These are phyloP conservation scores for Beauveria rudraprayagi DNA, from an alignment of 2,329 filamentous ascomycete genomes.

Conservation along the genomic window DNA sequence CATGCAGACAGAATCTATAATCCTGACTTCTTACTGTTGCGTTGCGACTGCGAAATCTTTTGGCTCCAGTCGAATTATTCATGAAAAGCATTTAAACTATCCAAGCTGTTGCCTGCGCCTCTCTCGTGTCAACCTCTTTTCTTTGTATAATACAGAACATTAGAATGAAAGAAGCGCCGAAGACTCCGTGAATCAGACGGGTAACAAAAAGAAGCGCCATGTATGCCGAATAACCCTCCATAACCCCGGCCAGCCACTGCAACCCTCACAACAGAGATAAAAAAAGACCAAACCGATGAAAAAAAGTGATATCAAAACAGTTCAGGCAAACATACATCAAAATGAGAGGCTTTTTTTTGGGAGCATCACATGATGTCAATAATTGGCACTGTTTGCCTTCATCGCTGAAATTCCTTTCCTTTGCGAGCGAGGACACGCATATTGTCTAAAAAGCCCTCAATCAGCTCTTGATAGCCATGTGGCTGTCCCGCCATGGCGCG, in stretches of 20 bases:
- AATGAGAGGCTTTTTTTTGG: background rate
- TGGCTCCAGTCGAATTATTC: too few relatives aligned
- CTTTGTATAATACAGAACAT: background rate
- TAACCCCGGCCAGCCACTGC: background rate
- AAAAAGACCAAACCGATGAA: background rate
- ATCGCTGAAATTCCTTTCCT: slow-evolving; percentile 24
- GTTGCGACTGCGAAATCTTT: too few relatives aligned
- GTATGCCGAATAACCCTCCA: background rate
- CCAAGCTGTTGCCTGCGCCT: background rate
- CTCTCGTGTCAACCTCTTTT: background rate
- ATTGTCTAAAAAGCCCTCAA: slow-evolving; percentile 71
- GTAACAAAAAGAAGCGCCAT: slow-evolving; percentile 5
- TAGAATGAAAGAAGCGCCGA: background rate
- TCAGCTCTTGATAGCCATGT: slow-evolving; percentile 57
- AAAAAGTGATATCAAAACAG: background rate
- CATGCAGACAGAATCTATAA: background rate
- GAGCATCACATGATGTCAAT: background rate
- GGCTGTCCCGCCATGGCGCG: slow-evolving; percentile 42
- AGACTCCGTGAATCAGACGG: background rate
- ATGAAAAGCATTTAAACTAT: background rate
- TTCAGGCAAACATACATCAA: background rate
- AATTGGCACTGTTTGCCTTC: background rate
- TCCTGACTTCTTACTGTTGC: too few relatives aligned
- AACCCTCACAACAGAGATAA: background rate
- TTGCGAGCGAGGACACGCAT: slow-evolving; percentile 49